Base-by-base conservation (phyloP, 495 filamentous ascomycete species). In the Xylaria curta region DNA sequence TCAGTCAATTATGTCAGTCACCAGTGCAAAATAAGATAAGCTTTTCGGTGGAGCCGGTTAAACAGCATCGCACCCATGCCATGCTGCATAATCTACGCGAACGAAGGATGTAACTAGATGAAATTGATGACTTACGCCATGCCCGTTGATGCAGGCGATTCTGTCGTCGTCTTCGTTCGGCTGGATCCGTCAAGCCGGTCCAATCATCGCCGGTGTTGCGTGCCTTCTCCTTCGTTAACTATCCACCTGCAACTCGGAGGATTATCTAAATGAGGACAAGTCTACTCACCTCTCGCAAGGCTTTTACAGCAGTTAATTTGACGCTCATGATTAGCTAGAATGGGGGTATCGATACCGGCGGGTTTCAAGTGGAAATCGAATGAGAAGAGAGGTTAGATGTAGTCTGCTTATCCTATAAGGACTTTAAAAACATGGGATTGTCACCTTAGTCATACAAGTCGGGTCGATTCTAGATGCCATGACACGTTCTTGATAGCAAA, bases 131-230 rank as follows among this genome's bases (percentile, higher is more conserved):
- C 78, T 70, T 75, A 79, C 76, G 70, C 73, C 74, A 78, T 9
- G 76, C 75, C 51, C 78, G 74, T 56, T 80, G 78, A 69, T 80
- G 74, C 44, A 80, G 49, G 54, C 78, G 73, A 46, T 77, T 80
- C 67, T 80, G 76, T 49, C 70, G 58, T 46, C 70, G 72, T 66
- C 76, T 76, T 58, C 78, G 71, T 60, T 73, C 73, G 42, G 72
- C 67, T 24, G 74, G 38, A 24, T 73, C 63, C 12, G 75, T 54
- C 49, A 72, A 40, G 6, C 78, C 76, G 21, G 76, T 78, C 78
- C 78, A 80, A 60, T 78, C 71, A 66, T 80, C 78, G 44, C 76
- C 71, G n/a, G 31, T 46, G 42, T 66, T 58, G 6, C 74, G 69
- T 46, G 76, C 78, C 78, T 78, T 70, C 2, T 0, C n/a, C 36